Evolutionary conservation across 768 basidiomycete genomes (phyloP).

Genomic region (Russula sp.): DNA sequence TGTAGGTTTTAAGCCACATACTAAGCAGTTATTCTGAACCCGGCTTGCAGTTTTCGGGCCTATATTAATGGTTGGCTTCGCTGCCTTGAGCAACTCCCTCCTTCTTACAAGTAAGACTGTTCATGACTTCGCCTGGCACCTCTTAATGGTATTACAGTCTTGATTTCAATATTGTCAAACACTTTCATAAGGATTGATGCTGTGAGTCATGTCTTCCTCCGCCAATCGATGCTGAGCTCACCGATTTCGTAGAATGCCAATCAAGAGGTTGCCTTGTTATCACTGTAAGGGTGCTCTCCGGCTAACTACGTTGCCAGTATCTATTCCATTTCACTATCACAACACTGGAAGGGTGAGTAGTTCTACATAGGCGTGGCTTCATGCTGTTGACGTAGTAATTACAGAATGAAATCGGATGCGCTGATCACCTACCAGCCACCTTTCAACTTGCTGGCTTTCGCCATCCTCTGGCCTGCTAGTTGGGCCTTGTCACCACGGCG

Average conservation of each 20-base stretch:
- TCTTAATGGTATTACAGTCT: slow-evolving; percentile 31
- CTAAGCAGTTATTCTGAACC: neutral
- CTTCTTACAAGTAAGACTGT: slow-evolving; percentile 64
- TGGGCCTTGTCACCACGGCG: slow-evolving; percentile 67
- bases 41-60: slow-evolving; percentile 52
- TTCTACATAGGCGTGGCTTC: neutral
- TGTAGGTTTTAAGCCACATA: slow-evolving; percentile 2
- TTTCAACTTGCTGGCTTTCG: slow-evolving; percentile 76
- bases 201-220: slow-evolving; percentile 29
- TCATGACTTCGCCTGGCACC: slow-evolving; percentile 6
- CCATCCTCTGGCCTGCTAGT: slow-evolving; percentile 72
- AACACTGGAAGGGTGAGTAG: slow-evolving; percentile 75
- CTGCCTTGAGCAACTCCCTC: slow-evolving; percentile 71
- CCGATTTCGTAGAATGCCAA: slow-evolving; percentile 41
- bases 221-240: neutral
- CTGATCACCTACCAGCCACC: slow-evolving; percentile 90
- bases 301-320: slow-evolving; percentile 40
- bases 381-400: slow-evolving; percentile 8
- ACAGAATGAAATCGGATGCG: slow-evolving; percentile 80
- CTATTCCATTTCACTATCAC: slow-evolving; percentile 80
- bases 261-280: slow-evolving; percentile 38
- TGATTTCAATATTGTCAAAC: slow-evolving; percentile 88
- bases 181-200: slow-evolving; percentile 74
- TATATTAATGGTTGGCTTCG: slow-evolving; percentile 71
- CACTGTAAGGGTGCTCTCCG: neutral